Conservation (phyloP, 768 basidiomycete genomes). For the Auricularia sp. region DNA sequence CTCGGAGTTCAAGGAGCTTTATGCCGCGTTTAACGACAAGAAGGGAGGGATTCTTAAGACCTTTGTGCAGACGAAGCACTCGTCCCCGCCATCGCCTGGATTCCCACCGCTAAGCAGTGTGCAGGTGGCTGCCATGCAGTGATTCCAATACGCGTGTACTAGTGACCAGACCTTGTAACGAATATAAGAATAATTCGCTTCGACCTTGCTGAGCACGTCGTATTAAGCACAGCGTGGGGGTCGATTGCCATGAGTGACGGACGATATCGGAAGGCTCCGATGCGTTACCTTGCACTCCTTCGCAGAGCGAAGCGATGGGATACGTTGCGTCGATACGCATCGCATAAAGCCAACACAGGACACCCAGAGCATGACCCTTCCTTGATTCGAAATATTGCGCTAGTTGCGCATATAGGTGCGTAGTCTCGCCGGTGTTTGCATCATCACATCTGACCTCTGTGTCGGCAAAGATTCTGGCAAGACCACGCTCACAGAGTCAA, state of each 20-base stretch:
- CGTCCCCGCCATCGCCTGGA: conserved; percentile 34
- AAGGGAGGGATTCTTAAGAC: conserved; percentile 46
- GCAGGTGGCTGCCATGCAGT: conserved; percentile 10
- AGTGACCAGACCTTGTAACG: neutral
- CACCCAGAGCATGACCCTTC: neutral
- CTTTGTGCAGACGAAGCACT: conserved; percentile 61
- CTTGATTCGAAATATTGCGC: conserved; percentile 61
- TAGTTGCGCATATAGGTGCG: conserved; percentile 84
- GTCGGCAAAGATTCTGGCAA: conserved; percentile 71
- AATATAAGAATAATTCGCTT: too few species aligned
- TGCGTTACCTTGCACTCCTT: neutral
- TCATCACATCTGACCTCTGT: conserved; percentile 5
- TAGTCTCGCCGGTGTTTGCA: conserved; percentile 3
- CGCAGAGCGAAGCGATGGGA: neutral
- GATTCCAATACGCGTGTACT: neutral
- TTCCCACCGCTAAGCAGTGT: conserved; percentile 47
- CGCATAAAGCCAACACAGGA: neutral
- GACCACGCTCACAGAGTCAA: conserved; percentile 82
- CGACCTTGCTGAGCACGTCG: too few species aligned
- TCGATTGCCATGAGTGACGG: neutral
- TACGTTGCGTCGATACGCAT: neutral
- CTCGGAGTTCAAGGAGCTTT: conserved; percentile 33
- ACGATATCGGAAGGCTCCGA: neutral
- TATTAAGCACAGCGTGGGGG: too few species aligned
- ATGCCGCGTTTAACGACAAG: conserved; percentile 53